Evolutionary conservation across 768 basidiomycete genomes (phyloP), one percentile per base, ranked within the genome.

Genomic region (Macrolepiota fuliginosa): DNA sequence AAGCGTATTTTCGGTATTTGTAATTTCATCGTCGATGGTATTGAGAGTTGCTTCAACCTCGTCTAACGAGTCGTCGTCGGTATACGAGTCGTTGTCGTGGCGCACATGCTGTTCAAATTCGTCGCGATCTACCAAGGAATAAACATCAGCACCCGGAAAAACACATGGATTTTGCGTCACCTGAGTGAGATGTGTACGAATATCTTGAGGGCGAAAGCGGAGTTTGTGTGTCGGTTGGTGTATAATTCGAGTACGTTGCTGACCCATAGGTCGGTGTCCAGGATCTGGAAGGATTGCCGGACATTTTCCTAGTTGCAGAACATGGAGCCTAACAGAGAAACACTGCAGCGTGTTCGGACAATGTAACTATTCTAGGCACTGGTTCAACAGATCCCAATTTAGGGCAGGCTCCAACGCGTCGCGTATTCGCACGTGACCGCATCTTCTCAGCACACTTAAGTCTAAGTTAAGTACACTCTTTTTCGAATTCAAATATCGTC

Each of bases 21-120:
- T 83, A 29, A 91, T 69, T 58, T 91, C 86, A 46, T 90, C 76
- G 62, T 92, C 90, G 22, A 92, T 73, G 58, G 82, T 79, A 49
- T 78, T 85, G 52, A 92, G 80, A 15, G 85, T 80, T 19, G 83
- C 85, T 70, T 91, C 89, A 17, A 92, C 89, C 70, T 91, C 91
- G 45, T 85, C 81, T 66, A 89, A 83, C 2, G 85, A 82, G 67
- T 89, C 81, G 54, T 80, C 76, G 68, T 86, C 82, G 27, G 76
- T 77, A 68, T 81, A 83, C 22, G 74, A 70, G 60, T 79, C 76
- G 29, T 73, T 68, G 5, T 68, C 59, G 68, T 77, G 60, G 68
- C 22, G 47, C 10, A 49, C 24, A 27, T 77, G 67, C 53, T 72
- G 69, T 63, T 72, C 70, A 47, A 54, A 56, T 24, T 56, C 47